phyloP scores from a whole-genome alignment of 371 early-diverging fungal genomes.

The Dentiscutata heterogama region DNA sequence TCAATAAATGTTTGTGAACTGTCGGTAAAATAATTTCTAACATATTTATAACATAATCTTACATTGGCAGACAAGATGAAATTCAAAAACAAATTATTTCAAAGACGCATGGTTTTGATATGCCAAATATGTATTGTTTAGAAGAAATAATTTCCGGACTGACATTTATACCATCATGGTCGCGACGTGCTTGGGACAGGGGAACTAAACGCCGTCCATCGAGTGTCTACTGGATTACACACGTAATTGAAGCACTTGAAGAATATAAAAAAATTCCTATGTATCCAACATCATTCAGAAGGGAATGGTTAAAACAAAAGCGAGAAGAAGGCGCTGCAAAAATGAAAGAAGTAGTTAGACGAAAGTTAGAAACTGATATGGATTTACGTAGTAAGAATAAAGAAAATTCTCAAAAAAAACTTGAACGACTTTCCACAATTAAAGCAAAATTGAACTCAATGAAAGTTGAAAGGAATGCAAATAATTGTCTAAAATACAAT shows the following conservation, averaged over 20 bases:
- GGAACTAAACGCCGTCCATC: not conserved
- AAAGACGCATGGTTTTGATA: not conserved
- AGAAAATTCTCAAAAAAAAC: not conserved
- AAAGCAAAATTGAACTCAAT: not conserved
- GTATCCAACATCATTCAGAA: not conserved
- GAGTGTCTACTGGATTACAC: not conserved
- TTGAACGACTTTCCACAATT: not conserved
- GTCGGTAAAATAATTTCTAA: too few relatives aligned
- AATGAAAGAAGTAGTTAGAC: constrained; percentile 19
- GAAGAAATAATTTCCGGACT: constrained; percentile 14
- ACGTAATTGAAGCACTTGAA: not conserved
- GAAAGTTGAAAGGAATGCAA: not conserved
- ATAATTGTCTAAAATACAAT: not conserved
- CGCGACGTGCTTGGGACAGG: not conserved
- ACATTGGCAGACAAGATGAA: too few relatives aligned
- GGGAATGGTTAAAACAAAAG: not conserved
- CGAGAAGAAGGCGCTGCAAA: not conserved
- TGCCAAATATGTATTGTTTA: not conserved
- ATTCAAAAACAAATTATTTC: too few relatives aligned
- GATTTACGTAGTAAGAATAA: not conserved
- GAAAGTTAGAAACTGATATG: not conserved
- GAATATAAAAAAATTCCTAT: constrained; percentile 1
- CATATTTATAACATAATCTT: too few relatives aligned
- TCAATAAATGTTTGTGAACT: too few relatives aligned
- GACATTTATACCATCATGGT: constrained; percentile 9